Percentiles rank a stretch among this genome's conserved stretches.
phyloP scores from a whole-genome alignment of 2,329 filamentous ascomycete species.

The Alternaria arbusti region DNA sequence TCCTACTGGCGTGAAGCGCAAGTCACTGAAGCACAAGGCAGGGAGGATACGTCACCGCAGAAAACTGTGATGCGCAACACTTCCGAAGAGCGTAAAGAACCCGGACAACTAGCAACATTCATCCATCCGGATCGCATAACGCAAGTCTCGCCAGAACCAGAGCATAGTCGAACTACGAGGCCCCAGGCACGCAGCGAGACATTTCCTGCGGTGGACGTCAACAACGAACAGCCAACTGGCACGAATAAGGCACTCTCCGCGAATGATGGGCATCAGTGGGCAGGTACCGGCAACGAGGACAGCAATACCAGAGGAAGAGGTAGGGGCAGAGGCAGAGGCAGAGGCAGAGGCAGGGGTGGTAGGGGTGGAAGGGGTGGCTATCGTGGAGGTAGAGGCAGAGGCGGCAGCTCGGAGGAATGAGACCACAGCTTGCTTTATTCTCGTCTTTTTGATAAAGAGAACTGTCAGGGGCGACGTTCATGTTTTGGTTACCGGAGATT shows the following conservation, averaged over 20 bases:
- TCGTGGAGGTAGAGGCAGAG: not conserved
- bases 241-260: not conserved
- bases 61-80: not conserved
- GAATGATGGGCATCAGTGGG: constrained; percentile 5
- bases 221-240: not conserved
- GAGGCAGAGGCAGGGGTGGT: not conserved
- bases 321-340: not conserved
- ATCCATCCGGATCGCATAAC: not conserved
- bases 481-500: not conserved
- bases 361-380: not conserved
- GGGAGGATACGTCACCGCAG: not conserved
- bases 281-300: not conserved
- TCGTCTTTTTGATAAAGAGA: not conserved
- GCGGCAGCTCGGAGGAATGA: not conserved
- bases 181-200: not conserved
- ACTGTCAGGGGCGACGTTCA: not conserved
- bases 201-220: not conserved
- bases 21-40: not conserved
- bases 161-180: not conserved
- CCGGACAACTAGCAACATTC: not conserved
- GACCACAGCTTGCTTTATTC: not conserved
- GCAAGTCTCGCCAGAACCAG: not conserved
- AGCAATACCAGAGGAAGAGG: not conserved
- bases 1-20: not conserved
- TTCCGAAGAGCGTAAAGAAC: not conserved